These are phyloP conservation scores for Mucor velutinosus DNA, from an alignment of 371 early-diverging fungal species.

Conservation along the genomic window DNA sequence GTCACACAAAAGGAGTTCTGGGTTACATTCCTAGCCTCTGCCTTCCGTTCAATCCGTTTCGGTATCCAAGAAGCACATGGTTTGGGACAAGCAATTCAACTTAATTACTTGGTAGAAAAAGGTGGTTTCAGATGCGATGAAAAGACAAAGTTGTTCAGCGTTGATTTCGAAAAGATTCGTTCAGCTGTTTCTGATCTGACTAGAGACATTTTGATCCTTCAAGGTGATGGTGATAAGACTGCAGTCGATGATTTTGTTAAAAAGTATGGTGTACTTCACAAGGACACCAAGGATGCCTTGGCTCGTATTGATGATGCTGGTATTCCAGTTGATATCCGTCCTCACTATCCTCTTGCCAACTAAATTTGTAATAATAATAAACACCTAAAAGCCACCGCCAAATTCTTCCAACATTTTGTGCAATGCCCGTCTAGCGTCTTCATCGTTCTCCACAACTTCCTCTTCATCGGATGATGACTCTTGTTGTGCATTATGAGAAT, in stretches of 20 bases:
- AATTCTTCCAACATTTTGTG: slow-evolving; percentile 21
- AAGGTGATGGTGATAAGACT: slow-evolving; percentile 79
- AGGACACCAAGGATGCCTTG: slow-evolving; percentile 57
- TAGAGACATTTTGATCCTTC: slow-evolving; percentile 70
- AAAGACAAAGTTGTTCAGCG: slow-evolving; percentile 54
- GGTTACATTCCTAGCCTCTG: slow-evolving; percentile 78
- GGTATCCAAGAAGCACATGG: slow-evolving; percentile 83
- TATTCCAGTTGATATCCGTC: slow-evolving; percentile 57
- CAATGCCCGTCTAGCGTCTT: slow-evolving; percentile 20
- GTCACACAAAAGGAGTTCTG: slow-evolving; percentile 70
- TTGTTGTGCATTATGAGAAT: neutral
- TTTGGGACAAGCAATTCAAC: slow-evolving; percentile 69
- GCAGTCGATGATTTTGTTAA: slow-evolving; percentile 64
- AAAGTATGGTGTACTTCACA: slow-evolving; percentile 60
- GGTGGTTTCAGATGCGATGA: slow-evolving; percentile 65
- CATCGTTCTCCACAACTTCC: slow-evolving; percentile 19
- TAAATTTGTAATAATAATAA: slow-evolving; percentile 3
- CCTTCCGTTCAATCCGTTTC: slow-evolving; percentile 81
- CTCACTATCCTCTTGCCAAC: slow-evolving; percentile 43
- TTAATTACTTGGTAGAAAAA: slow-evolving; percentile 72
- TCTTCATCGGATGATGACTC: neutral
- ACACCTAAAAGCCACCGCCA: slow-evolving; percentile 12
- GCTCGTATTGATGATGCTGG: slow-evolving; percentile 55
- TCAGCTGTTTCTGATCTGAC: slow-evolving; percentile 70
- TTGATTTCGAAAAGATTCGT: slow-evolving; percentile 68